Base-by-base conservation (phyloP, 306 rosid genomes). In the Vigna angularis region DNA sequence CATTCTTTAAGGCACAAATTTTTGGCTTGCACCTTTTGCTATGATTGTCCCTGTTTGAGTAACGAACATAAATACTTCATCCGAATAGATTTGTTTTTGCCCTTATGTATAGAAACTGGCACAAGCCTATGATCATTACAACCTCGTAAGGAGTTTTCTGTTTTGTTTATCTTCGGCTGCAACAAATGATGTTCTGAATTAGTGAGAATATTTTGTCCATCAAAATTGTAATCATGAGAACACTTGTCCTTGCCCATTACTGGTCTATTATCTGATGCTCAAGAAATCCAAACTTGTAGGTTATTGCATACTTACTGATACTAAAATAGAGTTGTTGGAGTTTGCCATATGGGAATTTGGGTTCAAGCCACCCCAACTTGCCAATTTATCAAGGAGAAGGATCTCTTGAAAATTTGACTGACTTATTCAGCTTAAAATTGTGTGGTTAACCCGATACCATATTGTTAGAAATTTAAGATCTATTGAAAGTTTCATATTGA, bases 181-280 rank as follows among this genome's bases (percentile, higher is more conserved):
- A 13, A 50, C 13, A 75, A 63, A 50, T 67, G 34, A 34, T 67
- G 36, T 70, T 48, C 30, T 45, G 40, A 36, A 50, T 13, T 42
- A 12, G 12, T 51, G 20, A 66, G 61, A 57, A 47, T 34, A 30
- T 12, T 64, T 62, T 51, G 24, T 72, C 57, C 10, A 16, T 49
- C 12, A 28, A 66, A 40, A 52, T 38, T 55, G 66, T 51, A 65
- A 52, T 44, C 18, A 40, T 7, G n/a, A n/a, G 9, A 50, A 52
- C 53, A 51, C 57, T 72, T 48, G 70, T 18, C 44, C 53, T 24
- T 70, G 49, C 70, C 49, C 59, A 56, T 56, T 48, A 49, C 48
- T 11, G 61, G 15, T 70, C 52, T 70, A 20, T 30, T 34, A 16
- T 58, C 55, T 22, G 32, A 62, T 48, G 53, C 34, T 70, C 50